Conservation (phyloP, 2,329 filamentous ascomycete species). For the Exophiala spinifera region DNA sequence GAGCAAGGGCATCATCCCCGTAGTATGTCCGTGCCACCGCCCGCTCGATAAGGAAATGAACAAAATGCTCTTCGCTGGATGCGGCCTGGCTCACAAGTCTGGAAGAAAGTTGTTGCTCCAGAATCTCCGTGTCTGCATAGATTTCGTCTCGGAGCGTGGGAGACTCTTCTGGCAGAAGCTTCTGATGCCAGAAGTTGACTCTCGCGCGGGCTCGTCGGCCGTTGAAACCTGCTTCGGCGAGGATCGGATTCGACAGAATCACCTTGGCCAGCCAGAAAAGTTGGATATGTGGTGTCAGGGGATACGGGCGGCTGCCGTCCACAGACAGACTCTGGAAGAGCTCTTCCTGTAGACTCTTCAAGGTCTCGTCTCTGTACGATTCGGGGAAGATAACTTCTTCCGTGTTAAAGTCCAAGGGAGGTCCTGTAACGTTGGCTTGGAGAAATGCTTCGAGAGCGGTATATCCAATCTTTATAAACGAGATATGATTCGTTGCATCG, state of each 20-base stretch:
- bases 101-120: conserved; percentile 41
- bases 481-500: conserved; percentile 35
- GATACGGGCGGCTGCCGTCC: conserved; percentile 84
- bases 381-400: conserved; percentile 50
- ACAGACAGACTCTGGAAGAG: conserved; percentile 69
- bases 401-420: conserved; percentile 63
- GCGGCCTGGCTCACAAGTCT: conserved; percentile 34
- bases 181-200: conserved; percentile 69
- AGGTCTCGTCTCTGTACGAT: conserved; percentile 39
- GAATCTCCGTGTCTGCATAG: conserved; percentile 55
- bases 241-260: conserved; percentile 51
- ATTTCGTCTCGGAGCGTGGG: conserved; percentile 59
- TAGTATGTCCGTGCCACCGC: conserved; percentile 81
- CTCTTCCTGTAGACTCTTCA: conserved; percentile 50
- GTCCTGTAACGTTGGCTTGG: conserved; percentile 84
- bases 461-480: conserved; percentile 57
- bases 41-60: conserved; percentile 73
- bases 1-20: conserved; percentile 73
- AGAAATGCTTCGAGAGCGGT: conserved; percentile 75
- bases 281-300: conserved; percentile 77
- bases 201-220: conserved; percentile 63
- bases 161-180: conserved; percentile 62
- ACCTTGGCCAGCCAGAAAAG: conserved; percentile 74
- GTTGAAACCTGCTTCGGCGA: conserved; percentile 43
- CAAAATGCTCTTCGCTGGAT: conserved; percentile 29